These are phyloP conservation scores for Pichia rugopelliculosa DNA, from an alignment of 805 yeast genomes.

Conservation along the genomic window DNA sequence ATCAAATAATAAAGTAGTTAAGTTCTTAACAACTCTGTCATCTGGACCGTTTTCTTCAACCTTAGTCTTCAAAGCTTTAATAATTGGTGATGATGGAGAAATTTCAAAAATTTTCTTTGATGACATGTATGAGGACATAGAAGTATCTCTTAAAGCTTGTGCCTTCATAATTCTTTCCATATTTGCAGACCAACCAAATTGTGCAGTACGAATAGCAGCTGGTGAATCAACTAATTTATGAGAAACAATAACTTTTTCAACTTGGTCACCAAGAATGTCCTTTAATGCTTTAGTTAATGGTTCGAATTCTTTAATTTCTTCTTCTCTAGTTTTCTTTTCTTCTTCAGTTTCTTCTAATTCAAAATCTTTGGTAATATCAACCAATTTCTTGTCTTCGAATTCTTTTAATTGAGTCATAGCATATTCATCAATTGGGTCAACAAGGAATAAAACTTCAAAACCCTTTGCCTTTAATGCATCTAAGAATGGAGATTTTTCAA, in stretches of 20 bases:
- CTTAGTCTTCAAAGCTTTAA: constrained; percentile 91
- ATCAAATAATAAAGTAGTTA: constrained; percentile 92
- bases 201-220: constrained; percentile 99
- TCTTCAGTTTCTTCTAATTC: constrained; percentile 98
- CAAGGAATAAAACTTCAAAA: constrained; percentile 95
- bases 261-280: constrained; percentile 96
- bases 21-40: constrained; percentile 97
- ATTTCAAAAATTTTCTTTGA: constrained; percentile 99
- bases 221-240: constrained; percentile 97
- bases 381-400: constrained; percentile 98
- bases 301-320: constrained; percentile 87
- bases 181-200: constrained; percentile 99
- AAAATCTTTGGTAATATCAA: constrained; percentile 98
- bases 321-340: constrained; percentile 92
- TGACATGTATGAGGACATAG: constrained; percentile 99
- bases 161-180: constrained; percentile 99
- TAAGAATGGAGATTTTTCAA: constrained; percentile 98
- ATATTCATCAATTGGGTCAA: constrained; percentile 99
- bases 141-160: constrained; percentile 97
- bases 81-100: constrained; percentile 93
- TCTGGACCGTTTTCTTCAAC: constrained; percentile 96
- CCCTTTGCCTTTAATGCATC: constrained; percentile 97
- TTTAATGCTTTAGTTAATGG: constrained; percentile 91
- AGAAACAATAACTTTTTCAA: constrained; percentile 97
- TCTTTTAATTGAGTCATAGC: constrained; percentile 99